Percentiles rank a stretch among this genome's conserved stretches.
Conservation (phyloP, 441 rosid species). For the Pelargonium fulgidum region DNA sequence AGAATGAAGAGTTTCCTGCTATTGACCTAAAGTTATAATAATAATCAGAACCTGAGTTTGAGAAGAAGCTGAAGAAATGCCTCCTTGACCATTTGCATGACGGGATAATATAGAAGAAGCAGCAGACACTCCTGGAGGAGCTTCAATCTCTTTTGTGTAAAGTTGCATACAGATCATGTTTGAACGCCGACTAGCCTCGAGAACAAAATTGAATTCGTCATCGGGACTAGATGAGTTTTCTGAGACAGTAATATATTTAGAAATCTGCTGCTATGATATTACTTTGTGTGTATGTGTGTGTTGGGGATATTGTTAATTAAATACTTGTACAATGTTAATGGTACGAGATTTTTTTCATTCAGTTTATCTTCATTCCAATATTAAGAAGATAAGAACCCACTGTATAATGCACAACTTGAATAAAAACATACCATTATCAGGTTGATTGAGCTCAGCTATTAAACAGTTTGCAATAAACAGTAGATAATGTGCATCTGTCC, state of each 20-base stretch:
- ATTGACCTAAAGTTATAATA: constrained; percentile 6
- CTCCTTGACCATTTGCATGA: constrained; percentile 50
- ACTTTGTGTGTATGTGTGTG: not conserved
- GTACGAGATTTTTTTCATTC: not conserved
- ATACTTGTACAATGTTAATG: not conserved
- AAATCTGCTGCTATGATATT: constrained; percentile 14
- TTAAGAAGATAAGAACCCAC: constrained; percentile 17
- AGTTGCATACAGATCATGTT: constrained; percentile 73
- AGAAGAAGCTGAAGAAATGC: constrained; percentile 32
- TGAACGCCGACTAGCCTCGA: constrained; percentile 87
- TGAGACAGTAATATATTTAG: constrained; percentile 48
- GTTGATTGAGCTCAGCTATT: constrained; percentile 60
- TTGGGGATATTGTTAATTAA: not conserved
- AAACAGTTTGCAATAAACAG: constrained; percentile 59
- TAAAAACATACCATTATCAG: constrained; percentile 43
- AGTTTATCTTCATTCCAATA: not conserved
- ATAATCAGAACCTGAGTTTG: constrained; percentile 52
- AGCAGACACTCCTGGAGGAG: constrained; percentile 68
- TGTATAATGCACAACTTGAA: not conserved
- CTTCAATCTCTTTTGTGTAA: constrained; percentile 69
- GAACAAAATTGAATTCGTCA: constrained; percentile 54
- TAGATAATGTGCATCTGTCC: constrained; percentile 82
- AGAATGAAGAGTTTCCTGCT: constrained; percentile 7
- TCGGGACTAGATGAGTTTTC: constrained; percentile 61
- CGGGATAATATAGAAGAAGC: constrained; percentile 73